Evolutionary conservation across 176 grass and related monocot genomes (phyloP), one percentile per base, ranked within the genome.

Genomic region (Phoenix dactylifera): DNA sequence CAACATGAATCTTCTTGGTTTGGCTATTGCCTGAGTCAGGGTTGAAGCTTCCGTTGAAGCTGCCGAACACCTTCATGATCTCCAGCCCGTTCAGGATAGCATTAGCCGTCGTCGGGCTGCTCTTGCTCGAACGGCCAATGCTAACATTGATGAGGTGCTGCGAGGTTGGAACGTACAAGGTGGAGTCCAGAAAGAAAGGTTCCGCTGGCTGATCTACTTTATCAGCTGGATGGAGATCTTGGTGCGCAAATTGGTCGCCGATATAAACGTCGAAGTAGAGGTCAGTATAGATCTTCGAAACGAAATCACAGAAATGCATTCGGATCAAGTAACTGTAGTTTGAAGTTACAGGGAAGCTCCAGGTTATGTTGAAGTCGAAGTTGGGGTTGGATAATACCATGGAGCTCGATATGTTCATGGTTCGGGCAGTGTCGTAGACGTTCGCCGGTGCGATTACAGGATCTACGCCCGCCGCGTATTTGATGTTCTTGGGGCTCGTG

Each of bases 151-250:
- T 63, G 16, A 44, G 35, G 9, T 2, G 9, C 6, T 1, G 0
- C 5, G 19, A 23, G 61, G 4, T 7, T 35, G 39, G 14, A 44
- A 1, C 5, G 3, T 7, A 19, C 18, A 49, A 5, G n/a, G 0
- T 10, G 30, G 0, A 22, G 14, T 22, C 30, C 4, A 16, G 0
- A 63, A 49, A 24, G 39, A 63, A 63, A 22, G 35, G 7, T 16
- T 49, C 17, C 4, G 4, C 4, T 6, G 0, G n/a, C 1, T 0
- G 1, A 17, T 3, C 0, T 15, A 18, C 10, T 0, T 3, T 0
- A 1, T 17, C 10, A 2, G 18, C 4, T 9, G 39, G 0, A 15
- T 16, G 30, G 15, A 63, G 6, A n/a, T 63, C 18, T 12, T 0
- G 7, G 30, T 16, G 2, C 18, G 7, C 25, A 16, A 4, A 5